phyloP scores from a whole-genome alignment of 768 basidiomycete species.

The Termitomyces sp. region DNA sequence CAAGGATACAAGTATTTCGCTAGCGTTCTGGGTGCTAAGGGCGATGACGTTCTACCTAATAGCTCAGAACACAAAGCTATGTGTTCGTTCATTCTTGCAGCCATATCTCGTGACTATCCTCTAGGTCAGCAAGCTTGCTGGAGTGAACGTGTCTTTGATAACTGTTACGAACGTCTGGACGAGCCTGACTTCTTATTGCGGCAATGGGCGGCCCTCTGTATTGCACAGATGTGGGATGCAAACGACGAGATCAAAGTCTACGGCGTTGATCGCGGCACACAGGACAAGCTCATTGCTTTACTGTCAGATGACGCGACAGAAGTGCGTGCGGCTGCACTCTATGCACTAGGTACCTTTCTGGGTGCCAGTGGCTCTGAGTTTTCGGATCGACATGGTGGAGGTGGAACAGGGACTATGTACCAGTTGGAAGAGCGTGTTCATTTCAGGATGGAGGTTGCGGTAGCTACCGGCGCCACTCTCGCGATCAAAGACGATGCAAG shows the following conservation, averaged over 20 bases:
- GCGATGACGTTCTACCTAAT: conserved; percentile 80
- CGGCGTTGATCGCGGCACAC: conserved; percentile 73
- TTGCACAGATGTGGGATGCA: conserved; percentile 91
- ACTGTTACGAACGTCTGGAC: conserved; percentile 77
- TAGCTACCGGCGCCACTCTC: conserved; percentile 84
- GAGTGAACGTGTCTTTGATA: conserved; percentile 76
- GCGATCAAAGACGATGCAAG: conserved; percentile 91
- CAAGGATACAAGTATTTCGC: conserved; percentile 85
- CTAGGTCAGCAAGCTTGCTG: conserved; percentile 84
- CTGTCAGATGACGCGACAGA: conserved; percentile 87
- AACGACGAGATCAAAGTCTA: conserved; percentile 87
- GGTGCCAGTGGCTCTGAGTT: conserved; percentile 83
- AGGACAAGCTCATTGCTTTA: conserved; percentile 74
- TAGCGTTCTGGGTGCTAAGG: conserved; percentile 61
- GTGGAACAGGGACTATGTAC: conserved; percentile 77
- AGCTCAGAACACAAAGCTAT: conserved; percentile 94
- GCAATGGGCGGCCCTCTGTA: conserved; percentile 92
- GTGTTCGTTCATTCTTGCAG: conserved; percentile 94
- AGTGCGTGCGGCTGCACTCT: conserved; percentile 87
- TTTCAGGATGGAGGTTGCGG: conserved; percentile 85
- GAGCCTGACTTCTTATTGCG: conserved; percentile 90
- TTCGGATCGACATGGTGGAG: conserved; percentile 62
- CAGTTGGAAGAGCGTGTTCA: conserved; percentile 75
- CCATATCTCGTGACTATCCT: conserved; percentile 86
- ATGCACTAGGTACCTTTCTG: conserved; percentile 88